Evolutionary conservation across 495 filamentous ascomycete genomes (phyloP).

Genomic region (Hyaloscypha variabilis): DNA sequence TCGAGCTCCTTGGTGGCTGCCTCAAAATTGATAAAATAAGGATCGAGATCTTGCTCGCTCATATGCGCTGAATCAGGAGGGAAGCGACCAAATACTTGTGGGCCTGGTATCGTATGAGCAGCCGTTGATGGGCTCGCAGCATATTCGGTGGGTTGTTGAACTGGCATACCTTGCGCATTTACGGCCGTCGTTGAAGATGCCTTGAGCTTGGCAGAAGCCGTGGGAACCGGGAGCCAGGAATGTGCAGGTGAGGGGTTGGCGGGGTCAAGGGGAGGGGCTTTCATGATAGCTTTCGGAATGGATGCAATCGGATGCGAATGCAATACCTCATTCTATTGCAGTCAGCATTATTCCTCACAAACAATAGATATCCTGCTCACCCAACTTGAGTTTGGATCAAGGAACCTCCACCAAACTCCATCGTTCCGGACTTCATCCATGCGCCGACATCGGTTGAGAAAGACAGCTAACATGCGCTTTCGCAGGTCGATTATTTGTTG

Average conservation of each 20-base stretch:
- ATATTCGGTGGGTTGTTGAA: slow-evolving; percentile 36
- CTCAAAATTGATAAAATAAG: slow-evolving; percentile 93
- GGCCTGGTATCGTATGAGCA: slow-evolving; percentile 59
- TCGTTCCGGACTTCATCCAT: slow-evolving; percentile 95
- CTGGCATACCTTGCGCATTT: slow-evolving; percentile 51
- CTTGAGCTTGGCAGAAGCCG: slow-evolving; percentile 83
- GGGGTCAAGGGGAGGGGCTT: slow-evolving; percentile 89
- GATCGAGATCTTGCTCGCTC: slow-evolving; percentile 88
- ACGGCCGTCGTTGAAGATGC: slow-evolving; percentile 48
- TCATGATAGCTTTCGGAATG: slow-evolving; percentile 90
- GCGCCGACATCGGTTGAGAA: slow-evolving; percentile 85
- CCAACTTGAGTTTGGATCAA: slow-evolving; percentile 99
- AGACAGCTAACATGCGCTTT: slow-evolving; percentile 94
- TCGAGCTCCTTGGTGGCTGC: slow-evolving; percentile 86
- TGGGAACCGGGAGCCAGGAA: slow-evolving; percentile 82
- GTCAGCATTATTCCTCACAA: slow-evolving; percentile 35
- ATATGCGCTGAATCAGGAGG: slow-evolving; percentile 76
- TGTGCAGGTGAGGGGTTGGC: slow-evolving; percentile 91
- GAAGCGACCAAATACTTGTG: slow-evolving; percentile 75
- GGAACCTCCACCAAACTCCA: slow-evolving; percentile 95
- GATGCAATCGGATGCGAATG: slow-evolving; percentile 86
- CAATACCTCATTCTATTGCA: slow-evolving; percentile 79
- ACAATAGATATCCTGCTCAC: slow-evolving; percentile 50
- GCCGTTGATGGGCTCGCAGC: slow-evolving; percentile 51
- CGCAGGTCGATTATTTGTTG: slow-evolving; percentile 92